Evolutionary conservation across 441 rosid species (phyloP).

Genomic region (Gossypium davidsonii): DNA sequence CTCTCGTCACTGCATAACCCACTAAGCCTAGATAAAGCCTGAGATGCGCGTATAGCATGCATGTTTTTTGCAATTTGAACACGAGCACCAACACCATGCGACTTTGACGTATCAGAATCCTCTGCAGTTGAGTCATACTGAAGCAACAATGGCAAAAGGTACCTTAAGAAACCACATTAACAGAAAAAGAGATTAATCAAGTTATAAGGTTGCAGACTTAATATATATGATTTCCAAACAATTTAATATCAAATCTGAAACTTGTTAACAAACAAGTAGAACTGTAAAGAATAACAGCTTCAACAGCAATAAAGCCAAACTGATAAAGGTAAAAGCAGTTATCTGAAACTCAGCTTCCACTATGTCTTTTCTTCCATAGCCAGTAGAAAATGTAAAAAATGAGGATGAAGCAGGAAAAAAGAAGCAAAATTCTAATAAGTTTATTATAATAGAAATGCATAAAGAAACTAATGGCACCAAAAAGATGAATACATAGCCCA

Average conservation of each 20-base stretch:
- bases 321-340: not conserved
- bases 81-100: conserved; percentile 93
- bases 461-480: not conserved
- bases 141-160: conserved; percentile 85
- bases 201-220: not conserved
- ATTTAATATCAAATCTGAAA: not conserved
- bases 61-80: conserved; percentile 94
- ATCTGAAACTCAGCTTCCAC: not conserved
- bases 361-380: not conserved
- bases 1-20: conserved; percentile 70
- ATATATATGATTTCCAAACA: not conserved
- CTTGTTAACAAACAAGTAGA: not conserved
- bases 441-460: not conserved
- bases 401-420: not conserved
- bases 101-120: conserved; percentile 65
- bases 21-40: conserved; percentile 86
- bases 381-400: not conserved
- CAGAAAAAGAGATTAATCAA: not conserved
- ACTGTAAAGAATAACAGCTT: not conserved
- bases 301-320: not conserved
- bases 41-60: conserved; percentile 87
- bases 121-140: conserved; percentile 99
- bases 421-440: not conserved
- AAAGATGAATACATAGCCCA: not conserved
- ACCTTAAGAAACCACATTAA: conserved; percentile 50